Base-by-base conservation (phyloP, 306 rosid genomes). In the Argentina anserina region DNA sequence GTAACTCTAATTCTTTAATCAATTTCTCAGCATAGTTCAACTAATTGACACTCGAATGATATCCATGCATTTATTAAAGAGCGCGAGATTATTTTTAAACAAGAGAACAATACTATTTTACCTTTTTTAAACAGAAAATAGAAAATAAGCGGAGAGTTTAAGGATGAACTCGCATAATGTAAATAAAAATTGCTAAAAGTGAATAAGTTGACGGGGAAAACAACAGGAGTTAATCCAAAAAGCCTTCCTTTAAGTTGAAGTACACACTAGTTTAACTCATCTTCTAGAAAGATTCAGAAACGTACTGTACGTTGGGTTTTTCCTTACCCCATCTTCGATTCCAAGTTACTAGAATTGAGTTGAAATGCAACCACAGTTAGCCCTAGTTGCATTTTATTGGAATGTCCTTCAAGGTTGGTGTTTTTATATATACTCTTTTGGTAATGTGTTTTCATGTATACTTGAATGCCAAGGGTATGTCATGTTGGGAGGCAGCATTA, bases 371-470 rank as follows among this genome's bases (percentile, higher is more conserved):
- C 42, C 59, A 68, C 28, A 20, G 59, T 47, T 33, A 10, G 25
- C 23, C 6, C 12, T 31, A 60, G 37, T 33, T 31, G 42, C 47
- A 50, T 50, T 34, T 69, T 34, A 50, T 50, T n/a, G 47, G 73
- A 33, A 69, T 15, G 1, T 69, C 62, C 73, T 69, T 69, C 46
- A 69, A 21, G 45, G 41, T 34, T 34, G 46, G 72, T 46, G 47
- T 13, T 33, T 2, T 33, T 33, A n/a, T n/a, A n/a, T n/a, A n/a
- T n/a, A n/a, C n/a, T n/a, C n/a, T n/a, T n/a, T n/a, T n/a, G n/a
- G n/a, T n/a, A n/a, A n/a, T n/a, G n/a, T n/a, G n/a, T n/a, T n/a
- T n/a, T n/a, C n/a, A n/a, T n/a, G n/a, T 9, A 31, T n/a, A 37
- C 74, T 36, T 50, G 74, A 33, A 34, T 6, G 14, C 47, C 9